Percentiles rank a stretch among this genome's conserved stretches.
phyloP scores from a whole-genome alignment of 768 basidiomycete genomes.

The Zangia roseola region DNA sequence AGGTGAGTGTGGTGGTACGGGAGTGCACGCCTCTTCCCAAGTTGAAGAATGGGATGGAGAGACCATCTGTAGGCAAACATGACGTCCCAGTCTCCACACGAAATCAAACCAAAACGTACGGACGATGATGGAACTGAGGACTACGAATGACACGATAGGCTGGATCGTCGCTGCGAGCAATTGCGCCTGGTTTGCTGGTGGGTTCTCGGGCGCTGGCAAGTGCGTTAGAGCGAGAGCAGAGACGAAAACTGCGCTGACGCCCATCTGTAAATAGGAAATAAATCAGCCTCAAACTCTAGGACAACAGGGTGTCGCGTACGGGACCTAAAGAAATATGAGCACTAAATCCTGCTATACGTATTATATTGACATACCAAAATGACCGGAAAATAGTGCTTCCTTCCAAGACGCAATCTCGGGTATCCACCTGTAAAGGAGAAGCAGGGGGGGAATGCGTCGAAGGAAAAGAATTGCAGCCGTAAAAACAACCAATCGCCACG shows the following conservation, averaged over 20 bases:
- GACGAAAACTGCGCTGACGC: conserved; percentile 89
- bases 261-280: conserved; percentile 56
- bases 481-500: conserved; percentile 71
- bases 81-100: not conserved
- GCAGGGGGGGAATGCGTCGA: conserved; percentile 77
- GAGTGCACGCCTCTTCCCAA: conserved; percentile 47
- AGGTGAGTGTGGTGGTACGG: conserved; percentile 45
- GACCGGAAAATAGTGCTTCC: conserved; percentile 89
- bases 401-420: conserved; percentile 84
- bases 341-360: not conserved
- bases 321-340: conserved; percentile 41
- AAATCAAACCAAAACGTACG: conserved; percentile 45
- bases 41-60: conserved; percentile 69
- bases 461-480: conserved; percentile 67
- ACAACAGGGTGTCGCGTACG: conserved; percentile 34
- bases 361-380: conserved; percentile 61
- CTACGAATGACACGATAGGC: conserved; percentile 85
- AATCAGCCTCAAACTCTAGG: not conserved
- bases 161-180: conserved; percentile 69
- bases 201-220: conserved; percentile 54
- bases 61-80: conserved; percentile 46
- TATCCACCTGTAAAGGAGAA: conserved; percentile 77
- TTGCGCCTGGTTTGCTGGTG: conserved; percentile 69
- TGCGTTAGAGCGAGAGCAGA: conserved; percentile 66
- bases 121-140: conserved; percentile 80